These are phyloP conservation scores for Eimeria mitis DNA, from an alignment of 169 alveolate species.

Conservation along the genomic window DNA sequence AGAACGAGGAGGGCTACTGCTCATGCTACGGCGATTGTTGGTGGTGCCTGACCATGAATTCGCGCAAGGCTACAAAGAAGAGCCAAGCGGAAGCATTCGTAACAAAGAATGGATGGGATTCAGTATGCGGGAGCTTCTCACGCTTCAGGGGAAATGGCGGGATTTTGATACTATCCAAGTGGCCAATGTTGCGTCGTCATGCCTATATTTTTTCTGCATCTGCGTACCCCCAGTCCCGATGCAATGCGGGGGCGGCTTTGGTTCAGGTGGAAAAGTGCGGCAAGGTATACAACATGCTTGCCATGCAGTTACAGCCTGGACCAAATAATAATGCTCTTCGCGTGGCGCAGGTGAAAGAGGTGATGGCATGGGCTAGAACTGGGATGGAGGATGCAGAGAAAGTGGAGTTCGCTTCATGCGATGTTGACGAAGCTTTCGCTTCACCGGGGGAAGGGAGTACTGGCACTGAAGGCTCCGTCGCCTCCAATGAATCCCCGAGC, in stretches of 20 bases:
- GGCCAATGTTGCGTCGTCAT: constrained; percentile 84
- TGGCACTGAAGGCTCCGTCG: constrained; percentile 20
- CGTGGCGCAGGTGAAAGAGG: constrained; percentile 85
- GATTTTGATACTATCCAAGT: constrained; percentile 84
- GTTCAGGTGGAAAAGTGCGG: constrained; percentile 85
- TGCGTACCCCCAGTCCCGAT: constrained; percentile 85
- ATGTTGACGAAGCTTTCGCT: constrained; percentile 74
- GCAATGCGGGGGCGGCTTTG: constrained; percentile 90
- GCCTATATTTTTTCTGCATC: constrained; percentile 83
- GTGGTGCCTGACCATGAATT: constrained; percentile 58
- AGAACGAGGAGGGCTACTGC: constrained; percentile 50
- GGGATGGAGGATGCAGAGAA: constrained; percentile 83
- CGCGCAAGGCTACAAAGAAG: constrained; percentile 29
- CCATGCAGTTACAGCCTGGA: constrained; percentile 92
- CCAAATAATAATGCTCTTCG: constrained; percentile 83
- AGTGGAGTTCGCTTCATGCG: constrained; percentile 83
- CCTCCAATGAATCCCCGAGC: neutral
- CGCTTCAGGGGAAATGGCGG: constrained; percentile 85
- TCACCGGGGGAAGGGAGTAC: constrained; percentile 41
- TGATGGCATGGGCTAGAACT: constrained; percentile 88
- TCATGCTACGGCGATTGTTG: constrained; percentile 62
- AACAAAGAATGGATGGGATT: constrained; percentile 70
- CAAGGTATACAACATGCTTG: constrained; percentile 86
- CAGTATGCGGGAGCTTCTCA: constrained; percentile 78
- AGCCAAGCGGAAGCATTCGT: neutral